phyloP scores from a whole-genome alignment of 2,329 filamentous ascomycete species.

The Coleophoma cylindrospora region DNA sequence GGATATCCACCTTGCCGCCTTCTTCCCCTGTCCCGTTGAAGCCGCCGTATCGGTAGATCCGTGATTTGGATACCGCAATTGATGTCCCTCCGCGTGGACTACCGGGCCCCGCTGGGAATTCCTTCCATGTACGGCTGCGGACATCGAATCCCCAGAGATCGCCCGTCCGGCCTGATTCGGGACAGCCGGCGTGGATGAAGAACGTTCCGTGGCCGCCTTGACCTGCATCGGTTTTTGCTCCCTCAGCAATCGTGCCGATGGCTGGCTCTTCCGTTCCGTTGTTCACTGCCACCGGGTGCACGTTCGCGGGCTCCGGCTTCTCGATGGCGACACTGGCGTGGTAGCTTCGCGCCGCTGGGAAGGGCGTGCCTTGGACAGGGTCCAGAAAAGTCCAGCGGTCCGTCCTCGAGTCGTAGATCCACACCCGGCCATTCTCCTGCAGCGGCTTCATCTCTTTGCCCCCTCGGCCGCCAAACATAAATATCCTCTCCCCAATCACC shows the following conservation, averaged over 20 bases:
- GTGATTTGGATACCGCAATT: conserved; percentile 57
- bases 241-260: conserved; percentile 50
- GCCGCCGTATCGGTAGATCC: conserved; percentile 75
- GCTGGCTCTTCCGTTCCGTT: conserved; percentile 44
- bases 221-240: conserved; percentile 52
- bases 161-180: conserved; percentile 50
- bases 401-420: conserved; percentile 67
- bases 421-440: conserved; percentile 69
- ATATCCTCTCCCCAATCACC: conserved; percentile 64
- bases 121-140: conserved; percentile 57
- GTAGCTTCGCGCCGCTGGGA: conserved; percentile 64
- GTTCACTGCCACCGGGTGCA: conserved; percentile 17
- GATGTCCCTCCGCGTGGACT: conserved; percentile 62
- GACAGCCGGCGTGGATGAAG: conserved; percentile 72
- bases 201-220: conserved; percentile 63
- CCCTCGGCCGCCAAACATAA: conserved; percentile 76
- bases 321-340: conserved; percentile 57
- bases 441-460: conserved; percentile 65
- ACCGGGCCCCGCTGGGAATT: conserved; percentile 62
- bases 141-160: conserved; percentile 81
- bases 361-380: conserved; percentile 44
- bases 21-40: conserved; percentile 68
- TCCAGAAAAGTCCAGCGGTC: conserved; percentile 60
- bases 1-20: conserved; percentile 66
- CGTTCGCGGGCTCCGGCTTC: conserved; percentile 35